Evolutionary conservation across 2,329 filamentous ascomycete genomes (phyloP), one percentile per base, ranked within the genome.

Genomic region (Aspergillus alliaceus): DNA sequence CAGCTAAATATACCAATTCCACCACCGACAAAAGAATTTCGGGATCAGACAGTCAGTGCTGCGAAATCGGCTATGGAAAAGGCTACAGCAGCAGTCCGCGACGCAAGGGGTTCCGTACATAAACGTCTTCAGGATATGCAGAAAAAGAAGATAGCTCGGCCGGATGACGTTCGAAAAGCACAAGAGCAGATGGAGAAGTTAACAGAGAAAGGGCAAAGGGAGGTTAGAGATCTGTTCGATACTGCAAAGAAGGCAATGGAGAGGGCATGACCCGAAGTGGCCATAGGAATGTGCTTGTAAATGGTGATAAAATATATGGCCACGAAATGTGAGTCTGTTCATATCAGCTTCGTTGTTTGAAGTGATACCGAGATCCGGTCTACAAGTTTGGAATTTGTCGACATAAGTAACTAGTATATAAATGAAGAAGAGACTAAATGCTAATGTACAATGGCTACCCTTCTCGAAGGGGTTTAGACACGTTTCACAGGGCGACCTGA

Each of bases 151-250:
- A 54, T 72, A 39, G 75, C 77, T 15, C 66, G 76, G 47, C 75
- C 75, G 29, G 79, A 81, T 65, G 77, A 79, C 63, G 62, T 78
- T 55, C 71, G 73, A 49, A 80, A 77, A 63, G 77, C 77, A 24
- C 72, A 77, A 56, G 75, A 77, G 58, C 70, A 75, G 59, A 79
- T 81, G 78, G 78, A 81, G 63, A 79, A 78, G 59, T 58, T 77
- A 44, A 72, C 75, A 20, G 75, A 77, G 47, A 79, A 76, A 65
- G 79, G 77, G 14, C 76, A 78, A 56, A 78, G 75, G 60, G 77
- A 78, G 53, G 72, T 76, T 47, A 80, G 77, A 65, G 75, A 76
- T 59, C 60, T 78, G 7, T 79, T 77, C 60, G 77, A 79, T 44
- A 67, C 62, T 8, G 75, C 73, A 25, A 76, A 65, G 62, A 77